Conservation (phyloP, 768 basidiomycete genomes). For the Psilocybe azurescens region DNA sequence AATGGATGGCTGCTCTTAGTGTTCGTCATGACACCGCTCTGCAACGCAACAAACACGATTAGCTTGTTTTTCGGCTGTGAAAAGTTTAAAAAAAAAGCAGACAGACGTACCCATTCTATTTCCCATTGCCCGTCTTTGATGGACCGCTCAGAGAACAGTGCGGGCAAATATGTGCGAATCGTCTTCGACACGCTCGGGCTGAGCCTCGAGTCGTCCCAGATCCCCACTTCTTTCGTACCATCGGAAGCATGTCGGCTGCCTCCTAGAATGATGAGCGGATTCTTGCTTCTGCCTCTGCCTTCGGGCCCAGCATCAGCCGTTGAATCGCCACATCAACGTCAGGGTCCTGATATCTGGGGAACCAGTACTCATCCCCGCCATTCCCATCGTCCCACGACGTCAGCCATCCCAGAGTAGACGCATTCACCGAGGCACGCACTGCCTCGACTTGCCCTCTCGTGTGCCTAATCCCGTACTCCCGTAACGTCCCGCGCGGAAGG, state of each 20-base stretch:
- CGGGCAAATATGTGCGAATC: slow-evolving; percentile 65
- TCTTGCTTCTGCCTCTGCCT: background rate
- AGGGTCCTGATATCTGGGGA: slow-evolving; percentile 54
- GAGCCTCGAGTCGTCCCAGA: slow-evolving; percentile 35
- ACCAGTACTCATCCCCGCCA: slow-evolving; percentile 79
- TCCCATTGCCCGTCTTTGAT: slow-evolving; percentile 56
- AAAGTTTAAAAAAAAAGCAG: background rate
- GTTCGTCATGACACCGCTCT: slow-evolving; percentile 88
- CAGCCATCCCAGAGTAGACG: slow-evolving; percentile 42
- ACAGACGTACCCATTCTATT: slow-evolving; percentile 85
- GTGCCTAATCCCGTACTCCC: slow-evolving; percentile 62
- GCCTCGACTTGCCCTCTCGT: slow-evolving; percentile 73
- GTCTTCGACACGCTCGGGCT: slow-evolving; percentile 50
- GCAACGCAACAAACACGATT: background rate
- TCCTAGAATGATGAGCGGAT: slow-evolving; percentile 13
- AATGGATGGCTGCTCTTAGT: slow-evolving; percentile 68
- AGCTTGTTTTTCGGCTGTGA: slow-evolving; percentile 2
- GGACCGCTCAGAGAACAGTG: slow-evolving; percentile 59
- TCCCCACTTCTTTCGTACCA: slow-evolving; percentile 50
- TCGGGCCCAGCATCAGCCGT: too few species aligned
- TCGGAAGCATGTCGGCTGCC: slow-evolving; percentile 18
- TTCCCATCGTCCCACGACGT: slow-evolving; percentile 50
- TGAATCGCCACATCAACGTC: background rate
- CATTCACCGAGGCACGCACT: slow-evolving; percentile 40
- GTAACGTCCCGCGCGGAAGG: slow-evolving; percentile 10